Base-by-base conservation (phyloP, 129 eudicot species). In the Sambucus nigra region DNA sequence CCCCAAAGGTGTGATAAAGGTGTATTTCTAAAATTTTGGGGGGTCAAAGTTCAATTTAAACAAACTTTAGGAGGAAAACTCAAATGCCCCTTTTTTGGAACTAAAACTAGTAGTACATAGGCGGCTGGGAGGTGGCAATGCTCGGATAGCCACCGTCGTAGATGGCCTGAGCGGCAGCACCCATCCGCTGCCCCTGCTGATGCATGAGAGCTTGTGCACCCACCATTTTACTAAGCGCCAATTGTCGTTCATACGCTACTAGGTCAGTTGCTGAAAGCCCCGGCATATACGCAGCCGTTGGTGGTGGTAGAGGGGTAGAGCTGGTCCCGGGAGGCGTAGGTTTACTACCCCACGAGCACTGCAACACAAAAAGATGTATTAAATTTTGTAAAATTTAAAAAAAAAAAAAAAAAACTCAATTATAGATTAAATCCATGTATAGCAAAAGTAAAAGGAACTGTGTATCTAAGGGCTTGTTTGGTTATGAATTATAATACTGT, bases 61-160 rank as follows among this genome's bases (percentile, higher is more conserved):
- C n/a, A n/a, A n/a, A n/a, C n/a, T n/a, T n/a, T n/a, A n/a, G n/a
- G n/a, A n/a, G n/a, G n/a, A n/a, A n/a, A n/a, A n/a, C n/a, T n/a
- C n/a, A n/a, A n/a, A 60, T 39, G n/a, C n/a, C n/a, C 60, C 48
- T 41, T 47, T 51, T 59, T 12, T 25, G 13, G 22, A 38, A 8
- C 18, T 60, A 54, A 57, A 57, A 76, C 87, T 82, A 82, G 63
- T 78, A 86, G 48, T 86, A 86, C 77, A 82, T 44, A 5, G 81
- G 88, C 51, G 81, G 76, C 69, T 82, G 96, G 7, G 96, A 58
- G 4, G 84, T 51, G 18, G 76, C 65, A 40, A 75, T 81, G 63
- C 86, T 69, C 2, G 79, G 69, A 61, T 87, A 82, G n/a, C 80
- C 86, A 63, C 78, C 88, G 39, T 82, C 94, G 46, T 86, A 86